These are phyloP conservation scores for Talaromyces borbonicus DNA, from an alignment of 495 filamentous ascomycete genomes.

Conservation along the genomic window DNA sequence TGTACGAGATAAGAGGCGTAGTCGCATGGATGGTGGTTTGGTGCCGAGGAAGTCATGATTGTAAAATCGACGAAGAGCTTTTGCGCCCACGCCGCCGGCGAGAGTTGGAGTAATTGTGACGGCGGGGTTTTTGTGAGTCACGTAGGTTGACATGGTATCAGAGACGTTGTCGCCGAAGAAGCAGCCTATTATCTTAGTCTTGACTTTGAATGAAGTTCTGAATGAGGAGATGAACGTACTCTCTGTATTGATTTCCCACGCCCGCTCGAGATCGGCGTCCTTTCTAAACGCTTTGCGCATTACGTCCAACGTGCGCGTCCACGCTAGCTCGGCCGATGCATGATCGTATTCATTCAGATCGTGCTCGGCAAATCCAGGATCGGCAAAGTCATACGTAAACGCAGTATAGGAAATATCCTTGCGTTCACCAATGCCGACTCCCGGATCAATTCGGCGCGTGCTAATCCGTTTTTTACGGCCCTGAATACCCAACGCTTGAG, in stretches of 20 bases:
- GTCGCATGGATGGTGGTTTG: conserved; percentile 55
- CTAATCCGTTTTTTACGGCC: conserved; percentile 42
- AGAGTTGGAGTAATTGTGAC: conserved; percentile 49
- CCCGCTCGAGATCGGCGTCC: conserved; percentile 48
- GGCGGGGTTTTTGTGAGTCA: conserved; percentile 36
- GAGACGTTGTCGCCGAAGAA: conserved; percentile 35
- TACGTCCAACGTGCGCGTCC: conserved; percentile 41
- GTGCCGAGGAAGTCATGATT: conserved; percentile 60
- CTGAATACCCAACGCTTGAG: conserved; percentile 53
- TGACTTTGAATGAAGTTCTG: too few relatives aligned
- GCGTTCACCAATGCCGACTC: conserved; percentile 43
- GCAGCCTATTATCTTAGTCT: conserved; percentile 22
- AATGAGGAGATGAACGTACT: conserved; percentile 20
- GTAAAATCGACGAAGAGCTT: conserved; percentile 63
- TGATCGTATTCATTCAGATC: conserved; percentile 41
- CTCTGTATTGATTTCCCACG: conserved; percentile 51
- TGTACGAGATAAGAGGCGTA: conserved; percentile 66
- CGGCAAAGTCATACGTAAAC: conserved; percentile 38
- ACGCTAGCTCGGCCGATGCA: conserved; percentile 43
- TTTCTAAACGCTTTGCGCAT: conserved; percentile 47
- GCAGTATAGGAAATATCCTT: conserved; percentile 28
- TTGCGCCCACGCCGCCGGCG: conserved; percentile 65
- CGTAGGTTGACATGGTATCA: conserved; percentile 45
- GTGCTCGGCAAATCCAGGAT: conserved; percentile 50
- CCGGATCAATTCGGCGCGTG: conserved; percentile 39